Evolutionary conservation across 2,329 filamentous ascomycete genomes (phyloP).

Genomic region (Teratosphaeria gauchensis): DNA sequence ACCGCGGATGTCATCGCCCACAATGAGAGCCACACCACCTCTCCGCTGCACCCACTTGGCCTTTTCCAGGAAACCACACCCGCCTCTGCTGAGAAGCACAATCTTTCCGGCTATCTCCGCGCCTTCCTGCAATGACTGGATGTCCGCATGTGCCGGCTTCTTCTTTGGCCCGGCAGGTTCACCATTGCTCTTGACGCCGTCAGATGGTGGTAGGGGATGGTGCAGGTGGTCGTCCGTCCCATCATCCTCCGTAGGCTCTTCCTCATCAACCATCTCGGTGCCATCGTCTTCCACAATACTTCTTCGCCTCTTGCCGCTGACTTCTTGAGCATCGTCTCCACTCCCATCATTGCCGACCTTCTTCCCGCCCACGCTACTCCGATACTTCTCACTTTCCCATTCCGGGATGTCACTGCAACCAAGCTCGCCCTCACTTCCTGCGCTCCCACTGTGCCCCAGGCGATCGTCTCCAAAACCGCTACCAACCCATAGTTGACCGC

Average conservation of each 20-base stretch:
- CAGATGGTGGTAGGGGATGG: constrained; percentile 42
- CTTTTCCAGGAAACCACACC: constrained; percentile 94
- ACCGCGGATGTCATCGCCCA: constrained; percentile 85
- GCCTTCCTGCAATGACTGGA: constrained; percentile 80
- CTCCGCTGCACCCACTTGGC: constrained; percentile 92
- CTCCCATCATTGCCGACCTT: constrained; percentile 27
- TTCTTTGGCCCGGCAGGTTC: constrained; percentile 26
- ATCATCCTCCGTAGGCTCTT: constrained; percentile 43
- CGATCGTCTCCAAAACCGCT: constrained; percentile 80
- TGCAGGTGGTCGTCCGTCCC: constrained; percentile 81
- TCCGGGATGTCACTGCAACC: constrained; percentile 92
- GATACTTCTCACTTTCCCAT: constrained; percentile 55
- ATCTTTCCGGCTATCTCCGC: constrained; percentile 92
- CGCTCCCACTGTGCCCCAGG: constrained; percentile 46
- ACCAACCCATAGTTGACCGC: constrained; percentile 86
- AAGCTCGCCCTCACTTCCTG: constrained; percentile 65
- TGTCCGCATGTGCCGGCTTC: constrained; percentile 61
- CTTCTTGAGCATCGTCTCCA: constrained; percentile 10
- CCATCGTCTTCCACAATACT: constrained; percentile 9
- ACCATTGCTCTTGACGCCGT: constrained; percentile 25
- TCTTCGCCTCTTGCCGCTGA: constrained; percentile 15
- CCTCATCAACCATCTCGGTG: constrained; percentile 8
- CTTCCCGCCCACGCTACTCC: constrained; percentile 26
- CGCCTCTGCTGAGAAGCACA: constrained; percentile 80
- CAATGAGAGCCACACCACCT: constrained; percentile 80